Base-by-base conservation (phyloP, 768 basidiomycete species). In the Gautieria morchelliformis region DNA sequence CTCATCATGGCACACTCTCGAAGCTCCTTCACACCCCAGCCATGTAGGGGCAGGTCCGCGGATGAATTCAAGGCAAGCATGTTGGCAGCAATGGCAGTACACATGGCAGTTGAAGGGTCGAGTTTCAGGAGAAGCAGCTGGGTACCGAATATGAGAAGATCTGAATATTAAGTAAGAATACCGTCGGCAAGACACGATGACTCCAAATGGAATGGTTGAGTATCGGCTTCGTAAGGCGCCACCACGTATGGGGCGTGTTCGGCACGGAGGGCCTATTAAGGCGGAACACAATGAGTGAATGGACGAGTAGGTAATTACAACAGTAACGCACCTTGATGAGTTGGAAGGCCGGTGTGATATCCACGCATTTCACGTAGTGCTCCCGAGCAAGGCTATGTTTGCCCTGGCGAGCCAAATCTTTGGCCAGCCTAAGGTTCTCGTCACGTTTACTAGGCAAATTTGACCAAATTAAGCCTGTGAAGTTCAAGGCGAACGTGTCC, bases 161-260 rank as follows among this genome's bases (percentile, higher is more conserved):
- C 96, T 0, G 94, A 97, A 71, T 98, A 95, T 71, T 99, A 96
- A 1, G 96, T 98, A 63, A 99, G 80, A 68, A 99, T 86, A 2
- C 85, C 96, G 67, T 94, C 87, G 41, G 93, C 89, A 35, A 89
- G 64, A 17, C 91, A 91, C 44, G 75, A 69, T 50, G 81, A 81
- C 66, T 98, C 96, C 45, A 99, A 80, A 71, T 87, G 97, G 46
- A 91, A 87, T 57, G 98, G 80, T 69, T 99, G 96, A 1, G 96
- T 93, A 65, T 99, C 96, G 0, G 96, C 96, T 75, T 99, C 96
- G 69, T 98, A 99, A 0, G 96, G 96, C 4, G 96, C 95, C 17
- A 98, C 96, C 40, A 98, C 75, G 66, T 95, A 96, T 19, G 78
- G 68, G 8, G 97, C 80, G 17, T 73, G 71, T 66, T 96, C 94